phyloP scores from a whole-genome alignment of 108 stramenopile genomes.

The Skeletonema menzelii region DNA sequence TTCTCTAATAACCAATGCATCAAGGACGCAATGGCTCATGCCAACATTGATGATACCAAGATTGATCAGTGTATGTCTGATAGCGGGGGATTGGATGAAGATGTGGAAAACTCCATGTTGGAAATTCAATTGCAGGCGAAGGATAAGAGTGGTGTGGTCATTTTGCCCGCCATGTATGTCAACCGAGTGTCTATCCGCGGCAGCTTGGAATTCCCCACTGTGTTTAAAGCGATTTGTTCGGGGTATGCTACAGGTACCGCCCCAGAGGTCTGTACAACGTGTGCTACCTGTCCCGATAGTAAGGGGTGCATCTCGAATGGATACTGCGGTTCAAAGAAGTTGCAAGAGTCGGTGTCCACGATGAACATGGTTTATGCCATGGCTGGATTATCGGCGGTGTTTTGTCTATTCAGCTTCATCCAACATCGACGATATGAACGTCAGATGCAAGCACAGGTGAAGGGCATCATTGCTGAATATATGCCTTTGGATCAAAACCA shows the following conservation, averaged over 20 bases:
- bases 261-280: conserved; percentile 71
- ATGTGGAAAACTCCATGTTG: conserved; percentile 67
- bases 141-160: conserved; percentile 66
- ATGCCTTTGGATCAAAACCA: conserved; percentile 72
- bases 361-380: conserved; percentile 41
- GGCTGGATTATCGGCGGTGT: conserved; percentile 34
- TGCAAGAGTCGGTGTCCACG: conserved; percentile 43
- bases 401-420: conserved; percentile 59
- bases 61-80: conserved; percentile 89
- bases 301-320: conserved; percentile 47
- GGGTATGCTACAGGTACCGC: conserved; percentile 80
- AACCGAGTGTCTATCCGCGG: conserved; percentile 90
- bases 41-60: conserved; percentile 53
- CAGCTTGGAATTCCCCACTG: conserved; percentile 57
- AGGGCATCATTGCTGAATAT: conserved; percentile 93
- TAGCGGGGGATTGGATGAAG: conserved; percentile 66
- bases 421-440: conserved; percentile 80
- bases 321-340: conserved; percentile 45
- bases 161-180: conserved; percentile 84
- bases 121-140: conserved; percentile 68
- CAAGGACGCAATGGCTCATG: conserved; percentile 67
- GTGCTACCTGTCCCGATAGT: conserved; percentile 39
- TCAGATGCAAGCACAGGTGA: conserved; percentile 91
- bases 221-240: conserved; percentile 92
- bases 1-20: conserved; percentile 83